Conservation (phyloP, 2,329 filamentous ascomycete species). For the Aureobasidium sp. region DNA sequence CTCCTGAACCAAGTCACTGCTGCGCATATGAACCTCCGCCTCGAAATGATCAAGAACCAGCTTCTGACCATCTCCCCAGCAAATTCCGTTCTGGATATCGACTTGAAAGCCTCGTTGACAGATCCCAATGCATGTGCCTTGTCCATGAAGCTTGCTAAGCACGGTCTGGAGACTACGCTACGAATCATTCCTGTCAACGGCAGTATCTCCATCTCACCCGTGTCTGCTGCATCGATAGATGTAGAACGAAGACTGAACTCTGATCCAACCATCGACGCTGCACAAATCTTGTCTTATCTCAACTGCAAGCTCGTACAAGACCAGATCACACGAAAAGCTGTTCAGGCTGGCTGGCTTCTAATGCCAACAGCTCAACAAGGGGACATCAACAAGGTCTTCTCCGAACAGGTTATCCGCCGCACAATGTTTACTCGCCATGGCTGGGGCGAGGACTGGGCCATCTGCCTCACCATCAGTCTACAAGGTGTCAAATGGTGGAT, state of each 20-base stretch:
- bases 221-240: constrained; percentile 29
- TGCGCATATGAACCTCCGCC: constrained; percentile 62
- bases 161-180: constrained; percentile 48
- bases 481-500: constrained; percentile 74
- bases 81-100: constrained; percentile 49
- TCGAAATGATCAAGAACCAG: constrained; percentile 56
- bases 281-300: constrained; percentile 50
- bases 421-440: constrained; percentile 61
- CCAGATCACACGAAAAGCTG: constrained; percentile 51
- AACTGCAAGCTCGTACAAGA: constrained; percentile 54
- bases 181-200: constrained; percentile 72
- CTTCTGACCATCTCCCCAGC: constrained; percentile 50
- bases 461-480: constrained; percentile 62
- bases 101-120: constrained; percentile 47
- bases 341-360: constrained; percentile 55
- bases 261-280: constrained; percentile 50
- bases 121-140: constrained; percentile 62
- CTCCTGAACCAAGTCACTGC: constrained; percentile 68
- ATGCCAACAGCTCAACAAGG: constrained; percentile 39
- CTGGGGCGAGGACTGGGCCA: constrained; percentile 66
- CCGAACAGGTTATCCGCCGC: constrained; percentile 53
- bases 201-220: constrained; percentile 59
- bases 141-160: constrained; percentile 59
- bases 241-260: constrained; percentile 59
- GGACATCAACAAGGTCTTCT: constrained; percentile 52